Evolutionary conservation across 2,329 filamentous ascomycete species (phyloP).

Genomic region (Penicillium sp.): DNA sequence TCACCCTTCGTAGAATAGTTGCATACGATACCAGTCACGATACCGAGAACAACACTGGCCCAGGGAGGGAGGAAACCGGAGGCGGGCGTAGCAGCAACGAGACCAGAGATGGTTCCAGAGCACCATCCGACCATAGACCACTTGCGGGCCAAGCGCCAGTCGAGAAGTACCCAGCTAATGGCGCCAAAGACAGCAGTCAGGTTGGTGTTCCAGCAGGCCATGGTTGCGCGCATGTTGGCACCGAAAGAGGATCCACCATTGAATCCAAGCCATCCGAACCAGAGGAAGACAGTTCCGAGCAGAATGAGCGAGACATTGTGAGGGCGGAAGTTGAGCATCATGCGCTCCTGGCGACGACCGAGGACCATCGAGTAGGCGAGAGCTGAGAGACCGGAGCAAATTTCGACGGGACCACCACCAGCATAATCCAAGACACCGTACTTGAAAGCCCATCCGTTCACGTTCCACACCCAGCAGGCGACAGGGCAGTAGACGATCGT

Average conservation of each 20-base stretch:
- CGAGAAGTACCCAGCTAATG: slow-evolving; percentile 92
- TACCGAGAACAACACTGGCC: slow-evolving; percentile 65
- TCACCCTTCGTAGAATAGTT: slow-evolving; percentile 88
- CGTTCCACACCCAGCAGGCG: slow-evolving; percentile 95
- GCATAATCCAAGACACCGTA: slow-evolving; percentile 96
- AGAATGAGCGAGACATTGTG: slow-evolving; percentile 99
- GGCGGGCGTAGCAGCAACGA: slow-evolving; percentile 85
- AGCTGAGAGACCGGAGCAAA: slow-evolving; percentile 89
- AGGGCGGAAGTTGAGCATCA: slow-evolving; percentile 99
- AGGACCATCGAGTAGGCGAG: slow-evolving; percentile 96
- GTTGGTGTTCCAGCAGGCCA: slow-evolving; percentile 99
- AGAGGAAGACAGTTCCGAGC: slow-evolving; percentile 91
- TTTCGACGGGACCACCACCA: slow-evolving; percentile 95
- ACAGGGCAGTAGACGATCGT: slow-evolving; percentile 97
- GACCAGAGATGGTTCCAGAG: slow-evolving; percentile 83
- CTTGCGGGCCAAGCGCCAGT: slow-evolving; percentile 92
- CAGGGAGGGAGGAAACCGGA: slow-evolving; percentile 77
- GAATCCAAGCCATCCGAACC: slow-evolving; percentile 99
- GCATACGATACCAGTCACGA: slow-evolving; percentile 69
- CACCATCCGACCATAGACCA: slow-evolving; percentile 96
- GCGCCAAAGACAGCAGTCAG: slow-evolving; percentile 89
- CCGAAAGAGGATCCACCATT: slow-evolving; percentile 96
- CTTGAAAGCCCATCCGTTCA: slow-evolving; percentile 88
- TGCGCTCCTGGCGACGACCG: slow-evolving; percentile 94
- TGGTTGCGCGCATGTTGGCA: slow-evolving; percentile 88